Evolutionary conservation across 2,329 filamentous ascomycete species (phyloP), one percentile per base, ranked within the genome.

Genomic region (Pleomassaria siparia): DNA sequence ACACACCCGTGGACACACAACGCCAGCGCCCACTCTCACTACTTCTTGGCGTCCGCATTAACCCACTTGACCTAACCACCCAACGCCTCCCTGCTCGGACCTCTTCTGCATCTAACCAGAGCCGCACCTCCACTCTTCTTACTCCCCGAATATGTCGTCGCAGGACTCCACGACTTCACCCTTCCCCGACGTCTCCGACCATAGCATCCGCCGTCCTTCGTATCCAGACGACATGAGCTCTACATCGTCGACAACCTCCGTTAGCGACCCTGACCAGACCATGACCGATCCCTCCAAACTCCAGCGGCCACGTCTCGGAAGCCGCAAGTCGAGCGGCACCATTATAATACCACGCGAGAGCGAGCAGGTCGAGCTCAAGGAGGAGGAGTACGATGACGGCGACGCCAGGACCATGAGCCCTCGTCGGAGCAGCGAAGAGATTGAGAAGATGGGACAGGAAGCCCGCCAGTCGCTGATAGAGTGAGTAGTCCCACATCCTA

Each of bases 381-480:
- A 89, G 54, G 82, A 87, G 53, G 81, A 89, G 54, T 88, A 91
- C 59, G 89, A 91, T 21, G 87, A 91, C 20, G 88, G 90, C 68
- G 91, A 96, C 70, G 91, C 94, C 52, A 80, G 92, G 63, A 88
- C 90, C 51, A 97, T 99, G 92, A 96, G 91, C 69, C 92, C 92
- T 2, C 80, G 92, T 59, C 79, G 92, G 62, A 96, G 90, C 55
- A 95, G 87, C 62, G 90, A 94, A 64, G 92, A 97, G 67, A 82
- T 96, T 44, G 89, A 96, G 71, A 86, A 85, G 66, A 81, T 97
- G 70, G 88, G 91, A 59, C 85, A 88, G 62, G 89, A 92, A 64
- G 90, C 91, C 29, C 79, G 91, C 49, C 74, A 80, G 58, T 78
- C 80, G 21, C 66, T 86, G 53, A 80, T 84, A 64, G 80, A 83